These are phyloP conservation scores for Keithomyces neogunnii DNA, from an alignment of 2,329 filamentous ascomycete species.

Conservation along the genomic window DNA sequence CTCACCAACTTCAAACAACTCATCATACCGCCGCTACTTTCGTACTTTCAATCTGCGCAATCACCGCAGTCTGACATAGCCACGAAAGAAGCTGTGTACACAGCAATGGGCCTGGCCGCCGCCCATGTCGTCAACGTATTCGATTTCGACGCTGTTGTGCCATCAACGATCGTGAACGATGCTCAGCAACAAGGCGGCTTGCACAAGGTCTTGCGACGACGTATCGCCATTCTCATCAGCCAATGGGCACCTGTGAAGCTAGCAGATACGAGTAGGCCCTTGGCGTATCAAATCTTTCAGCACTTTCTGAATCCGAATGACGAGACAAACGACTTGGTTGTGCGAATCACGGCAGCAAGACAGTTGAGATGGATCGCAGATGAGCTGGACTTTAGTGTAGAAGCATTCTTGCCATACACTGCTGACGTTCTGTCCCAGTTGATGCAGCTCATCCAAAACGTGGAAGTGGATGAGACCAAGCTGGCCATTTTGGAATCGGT, in stretches of 20 bases:
- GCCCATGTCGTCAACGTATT: slow-evolving; percentile 64
- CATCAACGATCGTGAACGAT: slow-evolving; percentile 67
- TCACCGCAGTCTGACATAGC: slow-evolving; percentile 59
- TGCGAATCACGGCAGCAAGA: slow-evolving; percentile 81
- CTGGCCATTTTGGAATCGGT: slow-evolving; percentile 84
- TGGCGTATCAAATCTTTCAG: slow-evolving; percentile 83
- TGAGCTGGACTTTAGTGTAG: slow-evolving; percentile 71
- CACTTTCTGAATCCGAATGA: slow-evolving; percentile 75
- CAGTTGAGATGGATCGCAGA: slow-evolving; percentile 75
- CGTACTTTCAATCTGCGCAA: slow-evolving; percentile 74
- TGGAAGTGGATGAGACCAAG: slow-evolving; percentile 80
- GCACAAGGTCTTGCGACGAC: slow-evolving; percentile 76
- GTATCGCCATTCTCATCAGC: slow-evolving; percentile 80
- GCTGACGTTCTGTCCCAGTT: slow-evolving; percentile 63
- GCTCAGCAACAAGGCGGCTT: slow-evolving; percentile 53
- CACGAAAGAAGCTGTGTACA: slow-evolving; percentile 90
- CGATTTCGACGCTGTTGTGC: slow-evolving; percentile 76
- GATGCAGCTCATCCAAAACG: slow-evolving; percentile 69
- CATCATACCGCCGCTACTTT: slow-evolving; percentile 68
- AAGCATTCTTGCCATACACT: slow-evolving; percentile 70
- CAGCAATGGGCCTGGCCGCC: slow-evolving; percentile 79
- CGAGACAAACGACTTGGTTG: slow-evolving; percentile 78
- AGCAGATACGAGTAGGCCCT: slow-evolving; percentile 54
- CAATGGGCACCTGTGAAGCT: slow-evolving; percentile 83
- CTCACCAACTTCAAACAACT: slow-evolving; percentile 81